Conservation (phyloP, 2,329 filamentous ascomycete species). For the Mycocentrospora acerina region DNA sequence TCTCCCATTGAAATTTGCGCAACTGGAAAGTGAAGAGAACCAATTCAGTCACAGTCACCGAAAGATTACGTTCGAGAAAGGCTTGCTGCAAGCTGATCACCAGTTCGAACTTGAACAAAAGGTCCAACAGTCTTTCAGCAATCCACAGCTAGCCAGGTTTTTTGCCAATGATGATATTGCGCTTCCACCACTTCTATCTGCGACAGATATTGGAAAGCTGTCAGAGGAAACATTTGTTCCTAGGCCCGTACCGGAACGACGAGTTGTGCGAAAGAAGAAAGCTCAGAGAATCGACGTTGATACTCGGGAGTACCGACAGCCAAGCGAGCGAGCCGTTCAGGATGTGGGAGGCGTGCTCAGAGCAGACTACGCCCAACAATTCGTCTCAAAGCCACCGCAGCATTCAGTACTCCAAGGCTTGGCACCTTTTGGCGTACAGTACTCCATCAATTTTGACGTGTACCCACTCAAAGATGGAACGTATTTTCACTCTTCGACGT, state of each 20-base stretch:
- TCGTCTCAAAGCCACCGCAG: constrained; percentile 4
- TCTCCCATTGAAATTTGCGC: constrained; percentile 35
- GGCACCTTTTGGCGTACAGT: constrained; percentile 51
- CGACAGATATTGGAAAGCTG: constrained; percentile 17
- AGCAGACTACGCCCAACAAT: constrained; percentile 3
- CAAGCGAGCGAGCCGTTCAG: constrained; percentile 37
- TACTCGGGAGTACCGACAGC: constrained; percentile 49
- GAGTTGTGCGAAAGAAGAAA: constrained; percentile 38
- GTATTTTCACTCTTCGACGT: constrained; percentile 58
- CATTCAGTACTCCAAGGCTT: constrained; percentile 44
- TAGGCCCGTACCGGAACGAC: constrained; percentile 16
- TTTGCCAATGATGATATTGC: constrained; percentile 32
- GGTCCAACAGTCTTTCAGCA: constrained; percentile 15
- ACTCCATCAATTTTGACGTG: constrained; percentile 57
- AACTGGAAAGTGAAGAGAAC: constrained; percentile 48
- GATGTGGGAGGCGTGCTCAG: constrained; percentile 11
- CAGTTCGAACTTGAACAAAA: constrained; percentile 17
- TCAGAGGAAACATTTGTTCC: neutral
- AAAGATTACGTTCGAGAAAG: constrained; percentile 41
- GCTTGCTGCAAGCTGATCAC: constrained; percentile 31
- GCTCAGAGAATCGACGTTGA: constrained; percentile 52
- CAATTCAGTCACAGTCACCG: constrained; percentile 39
- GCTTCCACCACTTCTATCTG: constrained; percentile 21
- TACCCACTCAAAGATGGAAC: constrained; percentile 52
- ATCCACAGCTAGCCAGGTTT: constrained; percentile 35